Conservation (phyloP, 1,284 basidiomycete species). For the Sporisorium iseilematis-ciliati region DNA sequence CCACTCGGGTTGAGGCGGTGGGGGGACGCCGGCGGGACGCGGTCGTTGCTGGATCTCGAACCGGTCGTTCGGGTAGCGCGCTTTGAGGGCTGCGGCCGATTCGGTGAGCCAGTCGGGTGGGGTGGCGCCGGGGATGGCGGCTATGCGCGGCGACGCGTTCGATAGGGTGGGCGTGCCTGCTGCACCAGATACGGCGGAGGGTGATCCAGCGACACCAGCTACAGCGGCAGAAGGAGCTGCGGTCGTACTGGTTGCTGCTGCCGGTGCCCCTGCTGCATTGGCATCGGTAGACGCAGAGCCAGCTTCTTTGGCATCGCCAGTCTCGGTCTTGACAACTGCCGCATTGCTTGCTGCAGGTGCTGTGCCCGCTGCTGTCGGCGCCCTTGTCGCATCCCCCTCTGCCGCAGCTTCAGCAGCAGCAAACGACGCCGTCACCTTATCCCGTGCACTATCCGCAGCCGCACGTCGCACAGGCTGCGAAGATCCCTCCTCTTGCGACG, state of each 20-base stretch:
- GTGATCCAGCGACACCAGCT: conserved; percentile 68
- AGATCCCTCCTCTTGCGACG: conserved; percentile 74
- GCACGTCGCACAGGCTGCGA: conserved; percentile 51
- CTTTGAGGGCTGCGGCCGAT: conserved; percentile 78
- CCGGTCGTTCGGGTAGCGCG: conserved; percentile 82
- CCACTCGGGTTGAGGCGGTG: conserved; percentile 76
- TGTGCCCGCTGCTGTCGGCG: conserved; percentile 42
- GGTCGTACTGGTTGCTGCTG: conserved; percentile 16
- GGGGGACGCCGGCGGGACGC: conserved; percentile 38
- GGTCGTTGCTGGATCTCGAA: conserved; percentile 72
- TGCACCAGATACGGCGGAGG: background rate
- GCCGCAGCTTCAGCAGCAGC: conserved; percentile 25
- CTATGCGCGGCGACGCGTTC: conserved; percentile 37
- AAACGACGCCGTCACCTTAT: conserved; percentile 29
- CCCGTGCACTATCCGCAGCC: conserved; percentile 36
- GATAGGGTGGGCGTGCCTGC: conserved; percentile 18
- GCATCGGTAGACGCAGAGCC: conserved; percentile 10
- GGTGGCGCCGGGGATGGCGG: conserved; percentile 25
- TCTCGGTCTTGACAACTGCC: conserved; percentile 11
- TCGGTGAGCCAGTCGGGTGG: conserved; percentile 78
- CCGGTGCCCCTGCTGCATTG: conserved; percentile 19
- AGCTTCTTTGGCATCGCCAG: conserved; percentile 14
- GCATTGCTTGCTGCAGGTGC: no score
- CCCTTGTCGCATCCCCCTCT: conserved; percentile 66
- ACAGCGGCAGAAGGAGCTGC: conserved; percentile 25